These are phyloP conservation scores for Sclerotinia sclerotiorum DNA, from an alignment of 2,329 filamentous ascomycete species.

Conservation along the genomic window DNA sequence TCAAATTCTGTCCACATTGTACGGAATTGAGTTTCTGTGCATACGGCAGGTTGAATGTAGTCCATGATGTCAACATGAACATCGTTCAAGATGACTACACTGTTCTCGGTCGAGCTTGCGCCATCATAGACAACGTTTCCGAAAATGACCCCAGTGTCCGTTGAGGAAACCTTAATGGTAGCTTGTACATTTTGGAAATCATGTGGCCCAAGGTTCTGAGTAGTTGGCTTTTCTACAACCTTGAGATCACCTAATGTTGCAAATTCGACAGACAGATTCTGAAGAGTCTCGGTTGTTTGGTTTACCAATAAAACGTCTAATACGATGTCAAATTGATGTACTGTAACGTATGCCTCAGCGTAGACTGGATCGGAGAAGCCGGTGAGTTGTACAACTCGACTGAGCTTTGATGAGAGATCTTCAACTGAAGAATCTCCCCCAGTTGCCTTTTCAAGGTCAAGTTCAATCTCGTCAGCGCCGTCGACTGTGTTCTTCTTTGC, in stretches of 20 bases:
- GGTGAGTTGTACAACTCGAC: slow-evolving; percentile 92
- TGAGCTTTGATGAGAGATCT: slow-evolving; percentile 90
- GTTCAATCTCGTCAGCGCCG: slow-evolving; percentile 79
- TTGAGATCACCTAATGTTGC: slow-evolving; percentile 97
- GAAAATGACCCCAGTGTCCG: slow-evolving; percentile 97
- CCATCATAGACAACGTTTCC: slow-evolving; percentile 98
- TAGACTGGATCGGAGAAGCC: slow-evolving; percentile 98
- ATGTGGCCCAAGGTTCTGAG: slow-evolving; percentile 90
- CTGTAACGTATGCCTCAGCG: slow-evolving; percentile 97
- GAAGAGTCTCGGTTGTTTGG: slow-evolving; percentile 92
- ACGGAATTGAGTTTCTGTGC: slow-evolving; percentile 96
- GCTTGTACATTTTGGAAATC: slow-evolving; percentile 98
- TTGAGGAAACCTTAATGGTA: slow-evolving; percentile 97
- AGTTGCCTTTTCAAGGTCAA: slow-evolving; percentile 90
- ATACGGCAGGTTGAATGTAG: slow-evolving; percentile 96
- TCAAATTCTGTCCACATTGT: slow-evolving; percentile 99
- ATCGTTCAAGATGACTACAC: slow-evolving; percentile 97
- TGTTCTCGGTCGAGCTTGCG: slow-evolving; percentile 84
- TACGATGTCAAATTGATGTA: slow-evolving; percentile 98
- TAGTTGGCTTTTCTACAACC: slow-evolving; percentile 93
- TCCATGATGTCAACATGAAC: slow-evolving; percentile 99
- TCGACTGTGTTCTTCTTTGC: slow-evolving; percentile 86
- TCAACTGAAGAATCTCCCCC: slow-evolving; percentile 83
- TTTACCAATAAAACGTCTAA: slow-evolving; percentile 96
- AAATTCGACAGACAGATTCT: slow-evolving; percentile 97